These are phyloP conservation scores for Odontarrhena argentea DNA, from an alignment of 345 rosid species.

Conservation along the genomic window DNA sequence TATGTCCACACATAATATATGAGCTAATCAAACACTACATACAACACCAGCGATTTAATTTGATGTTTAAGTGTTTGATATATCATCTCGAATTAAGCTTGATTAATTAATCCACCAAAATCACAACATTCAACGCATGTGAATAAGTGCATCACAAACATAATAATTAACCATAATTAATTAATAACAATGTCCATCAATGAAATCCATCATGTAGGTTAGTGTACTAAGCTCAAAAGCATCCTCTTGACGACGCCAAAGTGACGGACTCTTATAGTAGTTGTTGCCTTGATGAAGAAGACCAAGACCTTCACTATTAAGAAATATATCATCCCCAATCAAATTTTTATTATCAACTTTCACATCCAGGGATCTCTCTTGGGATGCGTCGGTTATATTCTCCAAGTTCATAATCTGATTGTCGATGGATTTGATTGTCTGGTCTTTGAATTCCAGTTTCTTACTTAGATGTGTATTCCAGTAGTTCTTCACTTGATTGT, in stretches of 20 bases:
- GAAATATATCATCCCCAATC: constrained; percentile 20
- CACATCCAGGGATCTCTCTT: constrained; percentile 13
- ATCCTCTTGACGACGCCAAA: constrained; percentile 43
- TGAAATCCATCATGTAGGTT: constrained; percentile 37
- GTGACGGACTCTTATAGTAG: constrained; percentile 33
- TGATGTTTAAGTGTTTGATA: constrained; percentile 12
- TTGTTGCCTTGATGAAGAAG: constrained; percentile 9
- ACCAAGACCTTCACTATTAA: constrained; percentile 17
- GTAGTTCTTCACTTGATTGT: constrained; percentile 64
- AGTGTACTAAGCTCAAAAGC: constrained; percentile 36
- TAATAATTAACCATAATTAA: not conserved
- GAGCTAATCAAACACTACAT: constrained; percentile 24
- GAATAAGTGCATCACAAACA: constrained; percentile 5
- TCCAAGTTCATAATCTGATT: not conserved
- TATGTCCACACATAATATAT: not conserved
- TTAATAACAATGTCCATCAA: constrained; percentile 36
- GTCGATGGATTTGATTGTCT: constrained; percentile 13
- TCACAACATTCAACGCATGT: constrained; percentile 10
- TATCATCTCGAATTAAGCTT: not conserved
- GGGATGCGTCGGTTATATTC: not conserved
- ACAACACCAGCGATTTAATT: constrained; percentile 19
- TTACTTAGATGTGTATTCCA: constrained; percentile 57
- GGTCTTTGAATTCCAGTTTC: constrained; percentile 40
- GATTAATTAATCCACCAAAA: not conserved
- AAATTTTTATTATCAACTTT: constrained; percentile 3